Evolutionary conservation across 2,329 filamentous ascomycete genomes (phyloP), one percentile per base, ranked within the genome.

Genomic region (Meredithiella fracta): DNA sequence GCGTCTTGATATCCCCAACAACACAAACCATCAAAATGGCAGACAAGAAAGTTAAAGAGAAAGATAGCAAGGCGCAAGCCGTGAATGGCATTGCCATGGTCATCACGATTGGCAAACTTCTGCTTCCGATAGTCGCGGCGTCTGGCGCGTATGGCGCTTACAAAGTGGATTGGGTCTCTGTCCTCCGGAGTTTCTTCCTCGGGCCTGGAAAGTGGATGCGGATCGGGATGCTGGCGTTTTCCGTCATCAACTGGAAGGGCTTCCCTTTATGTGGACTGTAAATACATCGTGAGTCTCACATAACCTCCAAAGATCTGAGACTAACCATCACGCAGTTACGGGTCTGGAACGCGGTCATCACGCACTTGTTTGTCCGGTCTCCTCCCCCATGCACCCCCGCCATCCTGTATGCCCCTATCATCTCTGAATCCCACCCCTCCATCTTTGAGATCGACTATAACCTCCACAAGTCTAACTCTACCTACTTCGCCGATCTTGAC

Each of bases 401-500:
- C 59, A 78, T 83, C 42, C 77, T 92, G 61, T 92, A 91, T 71
- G 77, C 80, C 51, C 82, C 85, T 51, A 70, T 85, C 53, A 80
- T 86, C 58, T 80, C 82, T 15, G 72, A 74, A 40, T 79, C 83
- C 5, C 79, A 81, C 64, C 78, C 83, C 14, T 78, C 85, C 1
- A 69, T 85, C 55, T 75, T 85, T 62, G 88, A 94, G 69, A 87
- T 83, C 63, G 90, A 95, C 70, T 88, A 89, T 72, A 91, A 92
- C 70, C 65, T 88, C 47, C 85, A 91, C 74, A 89, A 90, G 67
- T 82, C 82, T 60, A 87, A 89, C 71, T 80, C 78, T 62, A 94
- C 89, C 29, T 94, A 94, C 72, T 94, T 94, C 66, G 73, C 81
- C 61, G 88, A 94, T 68, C 80, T 94, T 61, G 89, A 94, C 68